Base-by-base conservation (phyloP, 2,329 filamentous ascomycete genomes). In the Aureobasidium zeae region DNA sequence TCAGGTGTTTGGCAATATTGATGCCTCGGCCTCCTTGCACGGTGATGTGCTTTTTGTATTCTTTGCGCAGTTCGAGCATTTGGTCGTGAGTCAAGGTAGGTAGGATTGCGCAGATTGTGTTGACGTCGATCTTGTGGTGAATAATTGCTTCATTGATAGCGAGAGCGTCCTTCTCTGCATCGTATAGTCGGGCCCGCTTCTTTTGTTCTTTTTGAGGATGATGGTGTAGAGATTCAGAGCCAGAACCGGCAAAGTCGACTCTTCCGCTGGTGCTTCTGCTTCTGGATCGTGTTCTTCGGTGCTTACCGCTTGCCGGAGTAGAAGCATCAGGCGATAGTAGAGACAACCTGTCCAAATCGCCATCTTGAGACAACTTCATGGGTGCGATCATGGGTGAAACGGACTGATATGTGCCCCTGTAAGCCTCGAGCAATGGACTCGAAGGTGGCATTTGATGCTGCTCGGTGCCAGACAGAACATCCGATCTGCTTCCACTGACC, bases 371-470 rank as follows among this genome's bases (percentile, higher is more conserved):
- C 21, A 30, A 39, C 16, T 22, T 68, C 54, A 76, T 68, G 1
- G 88, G 86, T 0, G 87, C 87, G 0, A 88, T 88, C 86, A 95
- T 94, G 0, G 89, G 88, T 0, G 88, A 94, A 54, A 93, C 84
- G 46, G 85, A 86, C 63, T 96, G 89, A 55, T 94, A 96, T 0
- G 88, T 94, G 28, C 89, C 89, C 49, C 81, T 83, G 63, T 96
- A 96, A 1, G 91, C 81, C 64, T 96, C 89, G 2, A 94, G 76
- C 37, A 96, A 70, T 1, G 89, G 91, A 49, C 86, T 94, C 1
- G 77, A 77, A 0, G 87, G 86, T 2, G 86, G 74, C 32, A 71
- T 59, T 24, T 57, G n/a, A n/a, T 63, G 15, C 58, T 60, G 28
- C 48, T n/a, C n/a, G n/a, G n/a, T 53, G 5, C 60, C 57, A 13